These are phyloP conservation scores for Hygrophorus pudorinus DNA, from an alignment of 768 basidiomycete species.

Conservation along the genomic window DNA sequence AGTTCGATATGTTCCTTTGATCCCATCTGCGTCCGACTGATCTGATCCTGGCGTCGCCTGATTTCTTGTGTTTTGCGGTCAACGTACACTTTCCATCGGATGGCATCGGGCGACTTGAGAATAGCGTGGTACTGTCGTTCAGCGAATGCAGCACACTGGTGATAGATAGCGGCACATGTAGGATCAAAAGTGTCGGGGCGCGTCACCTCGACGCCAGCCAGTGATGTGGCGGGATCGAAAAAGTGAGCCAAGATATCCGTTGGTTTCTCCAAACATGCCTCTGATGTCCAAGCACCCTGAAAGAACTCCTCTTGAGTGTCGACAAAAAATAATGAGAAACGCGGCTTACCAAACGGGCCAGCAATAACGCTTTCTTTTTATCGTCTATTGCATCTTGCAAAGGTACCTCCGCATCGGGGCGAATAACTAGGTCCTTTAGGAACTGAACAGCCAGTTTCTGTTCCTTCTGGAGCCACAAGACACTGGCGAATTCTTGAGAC, in stretches of 20 bases:
- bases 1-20: slow-evolving; percentile 11
- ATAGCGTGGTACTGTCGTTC: slow-evolving; percentile 77
- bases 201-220: slow-evolving; percentile 19
- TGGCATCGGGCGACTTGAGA: slow-evolving; percentile 55
- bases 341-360: slow-evolving; percentile 55
- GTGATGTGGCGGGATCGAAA: slow-evolving; percentile 52
- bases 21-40: slow-evolving; percentile 13
- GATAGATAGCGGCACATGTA: slow-evolving; percentile 53
- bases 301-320: background rate
- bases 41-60: slow-evolving; percentile 33
- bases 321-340: background rate
- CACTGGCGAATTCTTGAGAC: slow-evolving; percentile 77
- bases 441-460: slow-evolving; percentile 74
- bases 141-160: slow-evolving; percentile 82
- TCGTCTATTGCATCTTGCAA: slow-evolving; percentile 6
- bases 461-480: slow-evolving; percentile 84
- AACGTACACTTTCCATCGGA: slow-evolving; percentile 60
- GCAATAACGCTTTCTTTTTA: slow-evolving; percentile 30
- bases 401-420: slow-evolving; percentile 10
- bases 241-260: slow-evolving; percentile 56
- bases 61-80: slow-evolving; percentile 69
- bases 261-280: slow-evolving; percentile 77
- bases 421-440: slow-evolving; percentile 35
- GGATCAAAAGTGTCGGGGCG: slow-evolving; percentile 10
- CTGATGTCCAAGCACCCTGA: slow-evolving; percentile 86